Evolutionary conservation across 225 moss, liverwort and hornwort species (phyloP), one percentile per base, ranked within the genome.

Genomic region (Anthoceros angustus): DNA sequence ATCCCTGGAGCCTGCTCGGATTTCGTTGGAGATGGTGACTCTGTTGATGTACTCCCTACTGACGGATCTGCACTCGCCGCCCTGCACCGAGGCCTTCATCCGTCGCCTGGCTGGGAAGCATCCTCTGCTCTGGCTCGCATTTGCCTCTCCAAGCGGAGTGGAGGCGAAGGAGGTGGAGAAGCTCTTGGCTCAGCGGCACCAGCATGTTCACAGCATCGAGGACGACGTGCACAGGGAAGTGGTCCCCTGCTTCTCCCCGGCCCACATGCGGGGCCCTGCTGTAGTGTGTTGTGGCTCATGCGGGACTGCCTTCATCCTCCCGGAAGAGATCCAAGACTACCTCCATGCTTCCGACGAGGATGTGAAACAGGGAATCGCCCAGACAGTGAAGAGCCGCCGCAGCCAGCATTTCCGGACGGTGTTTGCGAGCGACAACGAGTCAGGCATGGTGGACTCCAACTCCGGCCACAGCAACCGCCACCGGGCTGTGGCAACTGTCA

Each of bases 281-380:
- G 55, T 55, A 18, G 55, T 55, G n/a, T 55, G 55, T 23, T 55
- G 55, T 55, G 55, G 55, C 6, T 55, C 55, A 15, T 55, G 55
- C 55, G 55, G 55, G 23, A 18, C 23, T 18, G n/a, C 55, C 5
- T 55, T 55, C n/a, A 55, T 55, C 55, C 55, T 0, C 23, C 55
- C 55, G 55, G n/a, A 55, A 9, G 55, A 55, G 55, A 23, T 55
- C 23, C 55, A 7, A 18, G 55, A 15, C 6, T 55, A 55, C 55
- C 14, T 15, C 0, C 32, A 1, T 32, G 55, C 8, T 6, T 20
- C 55, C 5, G 23, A 7, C 23, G n/a, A 7, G 23, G 55, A 20
- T 9, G 23, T 18, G n/a, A 18, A 55, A 15, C n/a, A 55, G 55
- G 55, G 23, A 15, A 6, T 55, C 7, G 55, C 55, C 1, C 18